Conservation (phyloP, 768 basidiomycete species). For the Lentinula sp. region DNA sequence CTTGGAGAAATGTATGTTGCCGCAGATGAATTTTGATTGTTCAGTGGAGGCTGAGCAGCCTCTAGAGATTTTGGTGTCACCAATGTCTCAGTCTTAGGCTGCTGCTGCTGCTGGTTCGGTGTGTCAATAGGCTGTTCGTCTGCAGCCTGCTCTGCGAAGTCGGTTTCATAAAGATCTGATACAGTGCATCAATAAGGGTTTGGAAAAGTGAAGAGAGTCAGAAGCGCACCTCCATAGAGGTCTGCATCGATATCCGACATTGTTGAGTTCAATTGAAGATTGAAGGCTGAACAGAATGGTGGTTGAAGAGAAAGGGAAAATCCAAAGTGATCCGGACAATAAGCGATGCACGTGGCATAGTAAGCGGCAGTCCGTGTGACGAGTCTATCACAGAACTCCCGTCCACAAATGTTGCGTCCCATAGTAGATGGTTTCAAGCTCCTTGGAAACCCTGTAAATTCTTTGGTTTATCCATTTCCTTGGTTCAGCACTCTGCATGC, state of each 20-base stretch:
- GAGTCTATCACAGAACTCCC: neutral
- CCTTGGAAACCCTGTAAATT: constrained; percentile 21
- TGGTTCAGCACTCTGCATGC: constrained; percentile 37
- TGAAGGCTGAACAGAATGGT: constrained; percentile 11
- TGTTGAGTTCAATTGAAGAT: constrained; percentile 4
- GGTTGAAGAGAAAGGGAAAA: neutral
- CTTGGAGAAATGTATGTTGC: constrained; percentile 19
- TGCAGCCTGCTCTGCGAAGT: constrained; percentile 44
- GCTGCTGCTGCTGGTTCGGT: neutral
- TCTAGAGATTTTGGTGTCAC: constrained; percentile 22
- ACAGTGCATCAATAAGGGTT: no score
- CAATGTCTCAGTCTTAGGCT: neutral
- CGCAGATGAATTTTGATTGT: constrained; percentile 1
- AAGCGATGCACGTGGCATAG: neutral
- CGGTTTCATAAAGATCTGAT: constrained; percentile 68
- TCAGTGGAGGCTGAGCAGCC: constrained; percentile 1
- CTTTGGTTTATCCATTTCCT: constrained; percentile 32
- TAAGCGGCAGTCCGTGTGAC: neutral
- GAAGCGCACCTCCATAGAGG: constrained; percentile 74
- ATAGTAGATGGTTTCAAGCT: neutral
- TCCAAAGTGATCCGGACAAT: neutral
- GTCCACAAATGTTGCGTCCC: neutral
- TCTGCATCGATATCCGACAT: constrained; percentile 89
- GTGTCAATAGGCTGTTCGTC: constrained; percentile 17
- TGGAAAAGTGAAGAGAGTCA: neutral